Percentiles rank a stretch among this genome's conserved stretches.
Conservation (phyloP, 2,329 filamentous ascomycete genomes). For the Scortechinia acanthostroma region DNA sequence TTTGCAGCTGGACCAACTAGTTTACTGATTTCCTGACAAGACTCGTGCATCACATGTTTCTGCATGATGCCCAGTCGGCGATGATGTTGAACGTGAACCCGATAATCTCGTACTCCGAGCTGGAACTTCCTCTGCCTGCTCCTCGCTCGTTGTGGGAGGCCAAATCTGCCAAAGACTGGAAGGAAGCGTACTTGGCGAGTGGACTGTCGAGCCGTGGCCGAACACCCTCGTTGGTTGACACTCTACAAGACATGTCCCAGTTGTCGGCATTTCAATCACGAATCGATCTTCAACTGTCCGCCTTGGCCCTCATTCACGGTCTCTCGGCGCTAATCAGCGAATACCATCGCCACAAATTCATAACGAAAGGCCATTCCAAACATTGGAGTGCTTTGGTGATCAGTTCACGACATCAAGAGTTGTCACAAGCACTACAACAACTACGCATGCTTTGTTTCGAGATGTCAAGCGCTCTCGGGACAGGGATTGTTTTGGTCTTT, state of each 20-base stretch:
- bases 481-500: not conserved
- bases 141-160: not conserved
- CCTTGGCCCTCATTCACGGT: not conserved
- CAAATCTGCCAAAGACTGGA: not conserved
- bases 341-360: not conserved
- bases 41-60: constrained; percentile 1
- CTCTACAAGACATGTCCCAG: not conserved
- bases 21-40: not conserved
- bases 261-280: not conserved
- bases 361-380: not conserved
- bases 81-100: not conserved
- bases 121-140: not conserved
- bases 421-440: not conserved
- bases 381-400: not conserved
- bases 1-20: too few relatives aligned
- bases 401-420: not conserved
- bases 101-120: not conserved
- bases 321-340: not conserved
- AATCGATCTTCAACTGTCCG: not conserved
- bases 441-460: not conserved
- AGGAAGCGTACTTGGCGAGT: not conserved
- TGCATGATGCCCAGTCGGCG: not conserved
- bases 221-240: not conserved
- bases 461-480: not conserved
- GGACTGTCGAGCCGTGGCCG: not conserved